Evolutionary conservation across 768 basidiomycete species (phyloP).

Genomic region (Termitomyces sp.): DNA sequence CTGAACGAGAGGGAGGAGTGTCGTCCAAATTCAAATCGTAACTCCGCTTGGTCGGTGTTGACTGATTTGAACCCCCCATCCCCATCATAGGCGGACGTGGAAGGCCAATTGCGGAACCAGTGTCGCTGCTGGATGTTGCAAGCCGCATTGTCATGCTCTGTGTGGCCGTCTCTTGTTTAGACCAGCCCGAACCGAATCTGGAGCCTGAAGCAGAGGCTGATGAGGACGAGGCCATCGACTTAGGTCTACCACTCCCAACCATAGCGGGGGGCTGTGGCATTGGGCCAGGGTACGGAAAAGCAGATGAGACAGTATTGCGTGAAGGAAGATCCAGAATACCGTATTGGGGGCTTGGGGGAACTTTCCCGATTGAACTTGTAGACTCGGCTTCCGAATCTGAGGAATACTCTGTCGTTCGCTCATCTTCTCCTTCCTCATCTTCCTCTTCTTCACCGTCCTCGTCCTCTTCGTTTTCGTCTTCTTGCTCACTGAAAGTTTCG

Average conservation of each 20-base stretch:
- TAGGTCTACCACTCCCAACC: not conserved
- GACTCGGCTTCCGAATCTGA: constrained; percentile 13
- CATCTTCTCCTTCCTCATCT: constrained; percentile 4
- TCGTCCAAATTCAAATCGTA: constrained; percentile 14
- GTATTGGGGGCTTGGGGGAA: constrained; percentile 33
- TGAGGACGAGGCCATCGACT: not conserved
- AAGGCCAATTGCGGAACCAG: constrained; percentile 5
- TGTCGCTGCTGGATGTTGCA: constrained; percentile 5
- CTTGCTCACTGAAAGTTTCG: not conserved
- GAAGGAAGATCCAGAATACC: constrained; percentile 44
- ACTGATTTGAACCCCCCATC: not conserved
- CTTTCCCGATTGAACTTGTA: not conserved
- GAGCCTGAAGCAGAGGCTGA: not conserved
- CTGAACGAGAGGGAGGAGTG: constrained; percentile 15
- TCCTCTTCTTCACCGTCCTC: constrained; percentile 1
- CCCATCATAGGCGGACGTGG: constrained; percentile 10
- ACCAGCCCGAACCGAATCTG: not conserved
- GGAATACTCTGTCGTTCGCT: constrained; percentile 17
- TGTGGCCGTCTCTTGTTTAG: not conserved
- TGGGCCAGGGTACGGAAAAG: constrained; percentile 5
- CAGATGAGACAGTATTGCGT: not conserved
- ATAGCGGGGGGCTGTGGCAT: constrained; percentile 9
- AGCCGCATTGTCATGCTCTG: constrained; percentile 20
- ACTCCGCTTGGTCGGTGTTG: constrained; percentile 1
- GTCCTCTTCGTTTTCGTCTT: constrained; percentile 1